Percentiles rank a stretch among this genome's conserved stretches.
Evolutionary conservation across 2,329 filamentous ascomycete species (phyloP).

Genomic region (Cadophora sp.): DNA sequence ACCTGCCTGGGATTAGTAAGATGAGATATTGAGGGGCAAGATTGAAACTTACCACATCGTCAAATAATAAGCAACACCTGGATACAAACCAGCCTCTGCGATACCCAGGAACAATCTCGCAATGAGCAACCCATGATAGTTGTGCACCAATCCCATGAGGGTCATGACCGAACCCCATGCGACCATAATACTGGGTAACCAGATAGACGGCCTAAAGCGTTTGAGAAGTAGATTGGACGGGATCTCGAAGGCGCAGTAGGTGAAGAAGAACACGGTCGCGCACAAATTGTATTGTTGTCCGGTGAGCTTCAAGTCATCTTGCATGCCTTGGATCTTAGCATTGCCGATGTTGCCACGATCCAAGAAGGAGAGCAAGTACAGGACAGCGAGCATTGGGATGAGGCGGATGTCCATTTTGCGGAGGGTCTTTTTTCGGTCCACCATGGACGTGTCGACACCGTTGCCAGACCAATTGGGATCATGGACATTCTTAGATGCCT

Average conservation of each 20-base stretch:
- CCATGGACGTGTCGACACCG: slow-evolving; percentile 27
- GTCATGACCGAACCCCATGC: slow-evolving; percentile 72
- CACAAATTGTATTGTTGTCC: slow-evolving; percentile 47
- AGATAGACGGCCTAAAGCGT: slow-evolving; percentile 55
- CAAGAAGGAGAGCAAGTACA: slow-evolving; percentile 79
- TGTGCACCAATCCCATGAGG: slow-evolving; percentile 71
- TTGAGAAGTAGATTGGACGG: slow-evolving; percentile 64
- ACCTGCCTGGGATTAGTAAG: slow-evolving; percentile 2
- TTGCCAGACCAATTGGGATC: slow-evolving; percentile 23
- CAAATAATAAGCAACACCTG: slow-evolving; percentile 52
- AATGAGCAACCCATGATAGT: slow-evolving; percentile 64
- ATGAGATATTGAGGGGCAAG: neutral
- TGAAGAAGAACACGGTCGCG: slow-evolving; percentile 58
- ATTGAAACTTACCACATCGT: slow-evolving; percentile 49
- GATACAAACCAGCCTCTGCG: slow-evolving; percentile 40
- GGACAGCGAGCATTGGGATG: slow-evolving; percentile 69
- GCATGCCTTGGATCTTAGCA: slow-evolving; percentile 66
- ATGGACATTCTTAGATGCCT: slow-evolving; percentile 11
- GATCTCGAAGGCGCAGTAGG: slow-evolving; percentile 62
- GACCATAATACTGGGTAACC: slow-evolving; percentile 67
- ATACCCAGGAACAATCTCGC: slow-evolving; percentile 39
- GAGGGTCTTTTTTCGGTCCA: slow-evolving; percentile 28
- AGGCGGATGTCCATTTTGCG: slow-evolving; percentile 64
- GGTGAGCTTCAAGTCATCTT: slow-evolving; percentile 64
- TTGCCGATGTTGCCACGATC: slow-evolving; percentile 76